phyloP scores from a whole-genome alignment of 305 asterid genomes.

The Solanum hybrid region DNA sequence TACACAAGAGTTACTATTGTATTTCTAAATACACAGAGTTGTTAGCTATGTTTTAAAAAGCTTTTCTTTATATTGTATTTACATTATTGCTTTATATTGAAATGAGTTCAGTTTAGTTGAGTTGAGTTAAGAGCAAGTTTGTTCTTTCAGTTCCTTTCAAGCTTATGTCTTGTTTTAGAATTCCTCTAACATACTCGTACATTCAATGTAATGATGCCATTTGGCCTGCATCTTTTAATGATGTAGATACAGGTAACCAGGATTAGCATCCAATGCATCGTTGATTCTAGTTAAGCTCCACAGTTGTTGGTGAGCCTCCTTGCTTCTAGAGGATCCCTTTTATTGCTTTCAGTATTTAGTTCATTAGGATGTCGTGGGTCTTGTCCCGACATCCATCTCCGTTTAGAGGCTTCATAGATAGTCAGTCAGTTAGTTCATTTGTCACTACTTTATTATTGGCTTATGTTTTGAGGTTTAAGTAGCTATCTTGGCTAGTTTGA shows the following conservation, averaged over 20 bases:
- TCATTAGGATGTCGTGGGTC: not conserved
- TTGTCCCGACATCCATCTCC: not conserved
- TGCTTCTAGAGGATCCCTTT: not conserved
- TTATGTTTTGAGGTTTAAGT: no score
- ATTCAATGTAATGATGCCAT: no score
- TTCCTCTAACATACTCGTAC: accelerated
- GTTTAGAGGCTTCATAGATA: not conserved
- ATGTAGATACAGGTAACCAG: not conserved
- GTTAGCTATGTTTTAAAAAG: not conserved
- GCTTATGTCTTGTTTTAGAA: not conserved
- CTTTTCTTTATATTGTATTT: not conserved
- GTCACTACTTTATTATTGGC: no score
- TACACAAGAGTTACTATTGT: no score
- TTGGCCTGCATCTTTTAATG: not conserved
- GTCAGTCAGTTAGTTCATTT: not conserved
- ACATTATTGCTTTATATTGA: not conserved
- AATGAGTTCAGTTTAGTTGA: not conserved
- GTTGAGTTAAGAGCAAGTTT: not conserved
- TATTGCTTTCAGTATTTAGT: no score
- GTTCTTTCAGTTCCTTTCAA: not conserved
- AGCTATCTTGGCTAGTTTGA: no score
- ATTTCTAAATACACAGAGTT: not conserved
- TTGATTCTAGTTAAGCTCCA: not conserved
- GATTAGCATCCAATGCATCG: accelerated
- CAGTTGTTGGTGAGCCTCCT: not conserved